These are phyloP conservation scores for Haberlea rhodopensis DNA, from an alignment of 257 asterid genomes.

Conservation along the genomic window DNA sequence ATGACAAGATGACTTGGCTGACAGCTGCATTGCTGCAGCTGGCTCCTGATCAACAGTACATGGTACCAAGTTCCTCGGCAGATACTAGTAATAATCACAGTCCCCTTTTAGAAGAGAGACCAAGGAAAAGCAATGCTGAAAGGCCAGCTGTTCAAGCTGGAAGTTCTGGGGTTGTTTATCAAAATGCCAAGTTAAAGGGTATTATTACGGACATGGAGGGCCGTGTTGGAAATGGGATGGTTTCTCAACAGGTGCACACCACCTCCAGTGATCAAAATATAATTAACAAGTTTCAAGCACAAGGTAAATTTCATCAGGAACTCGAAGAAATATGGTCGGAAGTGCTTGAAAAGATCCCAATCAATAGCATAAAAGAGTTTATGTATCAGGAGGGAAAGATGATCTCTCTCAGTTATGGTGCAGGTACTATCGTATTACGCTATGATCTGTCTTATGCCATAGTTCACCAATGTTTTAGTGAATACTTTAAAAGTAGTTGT, in stretches of 20 bases:
- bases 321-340: constrained; percentile 78
- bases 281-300: constrained; percentile 29
- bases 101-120: constrained; percentile 50
- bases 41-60: constrained; percentile 89
- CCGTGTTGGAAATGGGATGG: constrained; percentile 29
- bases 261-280: constrained; percentile 35
- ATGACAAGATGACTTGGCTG: constrained; percentile 88
- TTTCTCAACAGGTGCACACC: constrained; percentile 31
- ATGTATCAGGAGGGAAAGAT: constrained; percentile 83
- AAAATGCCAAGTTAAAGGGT: constrained; percentile 35
- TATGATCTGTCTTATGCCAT: background rate
- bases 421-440: constrained; percentile 53
- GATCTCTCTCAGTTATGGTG: constrained; percentile 67
- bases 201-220: constrained; percentile 30
- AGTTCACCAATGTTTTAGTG: background rate
- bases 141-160: constrained; percentile 41
- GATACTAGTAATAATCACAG: constrained; percentile 67
- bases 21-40: constrained; percentile 94
- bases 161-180: constrained; percentile 37
- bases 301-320: constrained; percentile 34
- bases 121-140: constrained; percentile 58
- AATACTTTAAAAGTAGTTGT: constrained; percentile 4
- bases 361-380: constrained; percentile 65
- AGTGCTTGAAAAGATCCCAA: constrained; percentile 64
- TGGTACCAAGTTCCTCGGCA: constrained; percentile 64